Base-by-base conservation (phyloP, 352 stramenopile species). In the Globisporangium okanoganense region DNA sequence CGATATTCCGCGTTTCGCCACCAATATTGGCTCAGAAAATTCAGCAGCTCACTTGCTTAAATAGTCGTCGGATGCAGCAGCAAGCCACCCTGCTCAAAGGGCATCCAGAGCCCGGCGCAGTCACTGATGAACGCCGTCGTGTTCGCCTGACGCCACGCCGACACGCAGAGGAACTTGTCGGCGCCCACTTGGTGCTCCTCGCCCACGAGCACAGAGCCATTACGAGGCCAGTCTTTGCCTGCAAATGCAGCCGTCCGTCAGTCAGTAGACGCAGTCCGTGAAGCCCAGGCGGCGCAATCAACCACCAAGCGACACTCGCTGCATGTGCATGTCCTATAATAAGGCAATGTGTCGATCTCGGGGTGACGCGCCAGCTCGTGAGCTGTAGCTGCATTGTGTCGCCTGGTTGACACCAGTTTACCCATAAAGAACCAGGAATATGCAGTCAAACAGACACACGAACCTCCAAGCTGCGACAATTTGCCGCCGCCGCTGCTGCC, bases 141-240 rank as follows among this genome's bases (percentile, higher is more conserved):
- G 5, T 45, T 57, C 35, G 33, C 33, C 20, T 57, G 51, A 10
- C 51, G 20, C 51, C 51, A 57, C 16, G 33, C 13, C 33, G 2
- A 44, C 31, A 57, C n/a, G 1, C 18, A 18, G n/a, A 57, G 22
- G 31, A 24, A 57, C 33, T 45, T 57, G 31, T 2, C 3, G 20
- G 1, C 31, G 35, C 20, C 51, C 51, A 35, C 51, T 18, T 44
- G n/a, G 51, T 31, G 22, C 33, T 53, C 47, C 8, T 16, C 33
- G 29, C 10, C 29, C 31, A 31, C 29, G 31, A 57, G 51, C 31
- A 57, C 27, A 33, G 51, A 57, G 51, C 51, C 31, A 45, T 57
- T 44, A 20, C 14, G 33, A 5, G 9, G 29, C 12, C 33, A 57
- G 5, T 41, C 31, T 31, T 33, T 33, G 29, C 29, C 3, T 3